Evolutionary conservation across 164 flowering plant species (phyloP).

Genomic region (Liriodendron chinense): DNA sequence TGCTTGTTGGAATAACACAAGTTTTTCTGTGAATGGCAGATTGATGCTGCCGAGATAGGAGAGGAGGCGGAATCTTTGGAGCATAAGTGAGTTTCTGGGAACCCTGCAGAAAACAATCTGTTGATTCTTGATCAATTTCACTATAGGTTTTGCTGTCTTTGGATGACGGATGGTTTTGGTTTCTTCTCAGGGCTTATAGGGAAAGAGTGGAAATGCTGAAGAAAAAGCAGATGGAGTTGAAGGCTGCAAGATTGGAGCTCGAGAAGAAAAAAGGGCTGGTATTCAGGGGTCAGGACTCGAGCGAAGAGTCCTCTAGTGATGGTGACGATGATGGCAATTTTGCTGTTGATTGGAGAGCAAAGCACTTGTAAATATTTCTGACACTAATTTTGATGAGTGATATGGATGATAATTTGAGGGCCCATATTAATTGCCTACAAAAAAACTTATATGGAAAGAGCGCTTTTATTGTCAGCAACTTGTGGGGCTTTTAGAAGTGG

Average conservation of each 20-base stretch:
- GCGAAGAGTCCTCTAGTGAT: slow-evolving; percentile 60
- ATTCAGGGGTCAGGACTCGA: slow-evolving; percentile 29
- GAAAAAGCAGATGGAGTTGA: slow-evolving; percentile 61
- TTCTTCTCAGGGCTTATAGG: slow-evolving; percentile 42
- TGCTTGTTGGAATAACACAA: not conserved
- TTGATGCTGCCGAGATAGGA: slow-evolving; percentile 89
- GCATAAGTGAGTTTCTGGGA: slow-evolving; percentile 53
- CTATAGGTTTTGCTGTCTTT: not conserved
- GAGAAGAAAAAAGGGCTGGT: slow-evolving; percentile 18
- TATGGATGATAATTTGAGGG: too few relatives aligned
- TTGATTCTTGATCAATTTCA: not conserved
- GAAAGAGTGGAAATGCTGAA: slow-evolving; percentile 71
- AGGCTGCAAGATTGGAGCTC: slow-evolving; percentile 44
- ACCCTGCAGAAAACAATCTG: not conserved
- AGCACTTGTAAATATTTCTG: slow-evolving; percentile 46
- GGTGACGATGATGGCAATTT: slow-evolving; percentile 49
- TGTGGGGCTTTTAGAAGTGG: too few relatives aligned
- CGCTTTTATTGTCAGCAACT: too few relatives aligned
- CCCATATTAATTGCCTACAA: too few relatives aligned
- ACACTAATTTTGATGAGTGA: not conserved
- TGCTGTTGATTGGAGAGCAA: slow-evolving; percentile 93
- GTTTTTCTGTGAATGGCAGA: slow-evolving; percentile 30
- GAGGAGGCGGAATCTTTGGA: slow-evolving; percentile 78
- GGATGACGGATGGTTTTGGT: not conserved
- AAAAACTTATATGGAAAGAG: too few relatives aligned